These are phyloP conservation scores for Chrysosporium queenslandicum DNA, from an alignment of 2,329 filamentous ascomycete species.

Conservation along the genomic window DNA sequence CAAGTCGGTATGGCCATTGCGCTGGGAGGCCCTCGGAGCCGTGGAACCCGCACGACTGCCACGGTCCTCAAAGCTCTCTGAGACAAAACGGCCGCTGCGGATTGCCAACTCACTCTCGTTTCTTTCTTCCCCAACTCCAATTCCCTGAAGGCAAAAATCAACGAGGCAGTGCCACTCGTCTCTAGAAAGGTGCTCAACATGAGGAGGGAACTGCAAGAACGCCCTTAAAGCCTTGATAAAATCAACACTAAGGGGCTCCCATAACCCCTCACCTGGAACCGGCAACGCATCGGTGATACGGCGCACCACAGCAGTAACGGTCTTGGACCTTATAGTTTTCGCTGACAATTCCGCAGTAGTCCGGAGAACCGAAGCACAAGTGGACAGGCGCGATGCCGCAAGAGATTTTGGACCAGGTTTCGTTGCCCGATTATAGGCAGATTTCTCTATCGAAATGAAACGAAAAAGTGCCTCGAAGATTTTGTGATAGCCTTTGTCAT, in stretches of 20 bases:
- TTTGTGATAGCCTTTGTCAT: slow-evolving; percentile 68
- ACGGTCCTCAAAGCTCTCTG: slow-evolving; percentile 23
- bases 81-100: slow-evolving; percentile 22
- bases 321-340: slow-evolving; percentile 60
- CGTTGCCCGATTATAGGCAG: slow-evolving; percentile 48
- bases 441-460: slow-evolving; percentile 60
- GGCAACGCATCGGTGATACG: slow-evolving; percentile 70
- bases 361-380: slow-evolving; percentile 62
- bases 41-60: slow-evolving; percentile 26
- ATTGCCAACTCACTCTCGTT: slow-evolving; percentile 26
- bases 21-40: slow-evolving; percentile 22
- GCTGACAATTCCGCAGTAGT: slow-evolving; percentile 60
- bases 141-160: slow-evolving; percentile 57
- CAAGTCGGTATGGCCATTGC: slow-evolving; percentile 15
- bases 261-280: slow-evolving; percentile 50
- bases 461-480: slow-evolving; percentile 74
- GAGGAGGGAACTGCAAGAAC: slow-evolving; percentile 61
- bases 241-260: slow-evolving; percentile 60
- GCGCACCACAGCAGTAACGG: slow-evolving; percentile 65
- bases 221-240: slow-evolving; percentile 67
- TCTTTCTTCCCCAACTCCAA: slow-evolving; percentile 32
- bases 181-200: slow-evolving; percentile 66
- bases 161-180: slow-evolving; percentile 60
- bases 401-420: slow-evolving; percentile 43
- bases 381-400: slow-evolving; percentile 50